Evolutionary conservation across 306 rosid species (phyloP).

Genomic region (Glycine soja): DNA sequence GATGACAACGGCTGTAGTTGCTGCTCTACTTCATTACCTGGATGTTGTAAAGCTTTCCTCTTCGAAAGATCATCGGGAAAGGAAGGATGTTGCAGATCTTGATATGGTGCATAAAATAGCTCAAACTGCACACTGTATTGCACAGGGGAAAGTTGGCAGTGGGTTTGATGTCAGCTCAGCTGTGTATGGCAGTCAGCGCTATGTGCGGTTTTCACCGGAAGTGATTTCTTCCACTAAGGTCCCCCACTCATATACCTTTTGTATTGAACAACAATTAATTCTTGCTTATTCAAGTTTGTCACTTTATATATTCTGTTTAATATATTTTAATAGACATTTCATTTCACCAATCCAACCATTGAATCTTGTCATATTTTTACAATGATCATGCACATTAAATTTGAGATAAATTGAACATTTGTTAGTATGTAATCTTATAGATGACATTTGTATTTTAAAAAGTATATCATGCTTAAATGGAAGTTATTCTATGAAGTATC

Average conservation of each 20-base stretch:
- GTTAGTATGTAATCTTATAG: neutral
- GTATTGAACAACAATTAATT: slow-evolving; percentile 28
- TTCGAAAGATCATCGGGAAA: slow-evolving; percentile 51
- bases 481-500: neutral
- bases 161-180: slow-evolving; percentile 99
- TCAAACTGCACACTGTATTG: slow-evolving; percentile 96
- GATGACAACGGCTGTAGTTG: slow-evolving; percentile 98
- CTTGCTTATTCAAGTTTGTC: slow-evolving; percentile 1
- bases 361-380: slow-evolving; percentile 7
- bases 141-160: slow-evolving; percentile 98
- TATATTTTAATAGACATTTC: neutral
- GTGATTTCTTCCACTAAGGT: slow-evolving; percentile 93
- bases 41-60: slow-evolving; percentile 75
- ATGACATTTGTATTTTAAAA: neutral
- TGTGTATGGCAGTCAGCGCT: slow-evolving; percentile 97
- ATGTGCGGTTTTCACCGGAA: slow-evolving; percentile 96
- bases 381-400: neutral
- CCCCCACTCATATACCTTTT: slow-evolving; percentile 12
- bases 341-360: neutral
- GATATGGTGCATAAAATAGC: slow-evolving; percentile 89
- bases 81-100: slow-evolving; percentile 60
- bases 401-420: neutral
- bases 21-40: slow-evolving; percentile 91
- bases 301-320: neutral
- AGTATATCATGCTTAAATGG: neutral